Base-by-base conservation (phyloP, 495 filamentous ascomycete genomes). In the Aspergillus sparsus region DNA sequence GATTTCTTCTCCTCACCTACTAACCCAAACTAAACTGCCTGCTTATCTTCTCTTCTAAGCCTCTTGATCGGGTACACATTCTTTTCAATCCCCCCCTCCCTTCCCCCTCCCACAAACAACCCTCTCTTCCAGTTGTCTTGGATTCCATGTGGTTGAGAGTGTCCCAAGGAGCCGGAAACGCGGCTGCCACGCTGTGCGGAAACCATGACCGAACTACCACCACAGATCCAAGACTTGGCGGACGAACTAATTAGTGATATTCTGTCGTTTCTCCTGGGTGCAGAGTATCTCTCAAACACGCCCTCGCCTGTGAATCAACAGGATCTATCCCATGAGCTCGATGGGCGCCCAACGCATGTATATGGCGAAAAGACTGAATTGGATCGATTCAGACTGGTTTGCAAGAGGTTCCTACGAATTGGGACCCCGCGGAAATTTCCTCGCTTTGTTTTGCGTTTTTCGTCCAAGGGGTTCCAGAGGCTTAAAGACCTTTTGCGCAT, bases 201-300 rank as follows among this genome's bases (percentile, higher is more conserved):
- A 66, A 77, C 59, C 66, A 80, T 77, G 72, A 53, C 37, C 16
- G 66, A 69, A 57, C 61, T 63, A 54, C 65, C 62, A 52, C 65
- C 69, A 66, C 68, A 66, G 63, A 80, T 87, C 66, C 72, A 78
- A 34, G 68, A 75, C 53, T 71, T 89, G 33, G 82, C 85, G 32
- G 81, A 84, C 66, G 87, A 90, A 67, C 67, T 90, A 32, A 72
- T 89, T 45, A 80, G 74, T 61, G 74, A 81, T 36, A 84, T 90
- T 31, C 77, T 80, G 16, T 66, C 61, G 16, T 77, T 71, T 50
- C 47, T 79, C 12, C 57, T 75, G 13, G 65, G 65, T 7, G 55
- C 65, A 18, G 58, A 63, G 35, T 18, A 50, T 39, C 55, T 51
- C 41, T 65, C 58, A 9, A 54, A 44, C 62, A 57, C 56, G 2